These are phyloP conservation scores for Irpex sp. DNA, from an alignment of 1,284 basidiomycete species.

Conservation along the genomic window DNA sequence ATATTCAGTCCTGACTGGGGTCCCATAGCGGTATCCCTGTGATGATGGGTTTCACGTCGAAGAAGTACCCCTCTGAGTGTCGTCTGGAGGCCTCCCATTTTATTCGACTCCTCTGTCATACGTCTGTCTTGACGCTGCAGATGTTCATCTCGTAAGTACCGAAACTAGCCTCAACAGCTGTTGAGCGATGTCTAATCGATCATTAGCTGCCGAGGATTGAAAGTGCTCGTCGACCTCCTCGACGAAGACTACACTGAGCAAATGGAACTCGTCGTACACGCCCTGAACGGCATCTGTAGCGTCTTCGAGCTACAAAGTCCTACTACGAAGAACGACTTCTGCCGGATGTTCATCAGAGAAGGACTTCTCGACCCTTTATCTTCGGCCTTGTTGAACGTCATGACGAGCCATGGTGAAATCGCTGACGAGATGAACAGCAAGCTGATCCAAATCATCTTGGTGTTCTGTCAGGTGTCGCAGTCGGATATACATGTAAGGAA, in stretches of 20 bases:
- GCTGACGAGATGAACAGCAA: constrained; percentile 79
- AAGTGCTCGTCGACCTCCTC: constrained; percentile 91
- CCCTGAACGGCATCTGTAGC: constrained; percentile 90
- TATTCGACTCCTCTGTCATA: constrained; percentile 88
- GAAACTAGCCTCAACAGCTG: background rate
- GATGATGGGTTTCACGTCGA: constrained; percentile 92
- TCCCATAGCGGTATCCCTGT: constrained; percentile 79
- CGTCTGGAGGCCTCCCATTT: constrained; percentile 95
- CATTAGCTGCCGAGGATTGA: constrained; percentile 84
- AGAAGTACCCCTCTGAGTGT: constrained; percentile 91
- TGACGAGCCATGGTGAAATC: constrained; percentile 67
- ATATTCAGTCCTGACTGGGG: constrained; percentile 3
- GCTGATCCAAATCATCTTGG: constrained; percentile 86
- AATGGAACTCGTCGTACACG: constrained; percentile 89
- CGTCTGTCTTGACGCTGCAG: constrained; percentile 89
- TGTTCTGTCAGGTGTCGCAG: constrained; percentile 95
- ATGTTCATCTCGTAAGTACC: constrained; percentile 92
- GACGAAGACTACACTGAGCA: constrained; percentile 94
- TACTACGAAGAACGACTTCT: constrained; percentile 97
- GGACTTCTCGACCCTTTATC: constrained; percentile 92
- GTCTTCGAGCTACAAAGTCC: constrained; percentile 95
- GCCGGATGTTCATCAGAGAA: constrained; percentile 96
- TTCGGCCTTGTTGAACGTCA: constrained; percentile 84
- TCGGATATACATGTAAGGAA: constrained; percentile 90
- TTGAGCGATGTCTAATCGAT: constrained; percentile 5